Percentiles rank a stretch among this genome's conserved stretches.
Evolutionary conservation across 306 rosid genomes (phyloP).

Genomic region (Trifolium fragiferum): DNA sequence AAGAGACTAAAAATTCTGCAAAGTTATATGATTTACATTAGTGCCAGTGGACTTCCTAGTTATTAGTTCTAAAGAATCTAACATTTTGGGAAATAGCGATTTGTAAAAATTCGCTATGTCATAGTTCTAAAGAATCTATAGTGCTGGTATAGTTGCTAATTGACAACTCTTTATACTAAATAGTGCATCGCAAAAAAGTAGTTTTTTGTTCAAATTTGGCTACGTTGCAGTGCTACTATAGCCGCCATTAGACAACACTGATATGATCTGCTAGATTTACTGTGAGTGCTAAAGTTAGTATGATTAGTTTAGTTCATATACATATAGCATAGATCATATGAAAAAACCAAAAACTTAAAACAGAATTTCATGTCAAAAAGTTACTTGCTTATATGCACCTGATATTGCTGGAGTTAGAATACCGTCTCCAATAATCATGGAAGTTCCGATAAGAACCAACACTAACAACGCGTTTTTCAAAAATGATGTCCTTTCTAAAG

Average conservation of each 20-base stretch:
- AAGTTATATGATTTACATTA: no score
- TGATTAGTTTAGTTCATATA: conserved; percentile 12
- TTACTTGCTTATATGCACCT: conserved; percentile 57
- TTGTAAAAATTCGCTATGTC: no score
- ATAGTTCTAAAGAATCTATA: no score
- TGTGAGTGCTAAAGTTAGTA: conserved; percentile 2
- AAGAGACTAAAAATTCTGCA: no score
- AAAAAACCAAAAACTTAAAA: conserved; percentile 17
- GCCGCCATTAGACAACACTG: neutral
- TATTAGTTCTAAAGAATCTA: no score
- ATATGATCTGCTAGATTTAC: neutral
- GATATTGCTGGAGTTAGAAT: conserved; percentile 96
- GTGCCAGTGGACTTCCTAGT: no score
- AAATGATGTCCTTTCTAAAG: conserved; percentile 64
- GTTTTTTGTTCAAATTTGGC: neutral
- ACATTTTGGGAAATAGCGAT: no score
- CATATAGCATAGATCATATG: conserved; percentile 7
- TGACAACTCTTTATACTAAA: neutral
- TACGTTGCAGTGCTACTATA: neutral
- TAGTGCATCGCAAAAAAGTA: neutral
- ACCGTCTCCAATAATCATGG: conserved; percentile 97
- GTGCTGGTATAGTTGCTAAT: neutral
- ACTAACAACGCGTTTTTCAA: conserved; percentile 72
- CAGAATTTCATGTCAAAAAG: conserved; percentile 6
- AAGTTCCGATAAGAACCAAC: conserved; percentile 91